Evolutionary conservation across 306 rosid species (phyloP).

Genomic region (Cicer chorassanicum): DNA sequence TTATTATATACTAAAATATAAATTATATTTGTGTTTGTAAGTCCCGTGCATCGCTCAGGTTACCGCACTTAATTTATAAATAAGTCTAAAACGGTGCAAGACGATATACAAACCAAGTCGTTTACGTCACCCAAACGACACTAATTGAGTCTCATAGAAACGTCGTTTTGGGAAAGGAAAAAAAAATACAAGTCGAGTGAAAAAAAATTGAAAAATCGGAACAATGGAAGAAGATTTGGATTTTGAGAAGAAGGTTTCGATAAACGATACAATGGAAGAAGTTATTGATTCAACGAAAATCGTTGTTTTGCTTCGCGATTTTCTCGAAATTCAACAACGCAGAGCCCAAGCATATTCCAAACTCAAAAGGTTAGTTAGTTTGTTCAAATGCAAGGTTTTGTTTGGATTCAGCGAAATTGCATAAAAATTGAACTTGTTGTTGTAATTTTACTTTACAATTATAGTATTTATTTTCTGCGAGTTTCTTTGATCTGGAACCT

Average conservation of each 20-base stretch:
- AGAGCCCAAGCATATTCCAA: constrained; percentile 81
- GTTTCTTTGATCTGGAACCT: constrained; percentile 13
- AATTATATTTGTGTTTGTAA: too few species aligned
- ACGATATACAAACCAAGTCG: not conserved
- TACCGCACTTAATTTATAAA: too few species aligned
- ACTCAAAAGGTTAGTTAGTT: constrained; percentile 57
- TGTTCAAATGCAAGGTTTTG: not conserved
- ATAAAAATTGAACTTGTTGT: not conserved
- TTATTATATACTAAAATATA: too few species aligned
- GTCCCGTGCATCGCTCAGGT: too few species aligned
- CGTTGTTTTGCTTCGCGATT: constrained; percentile 60
- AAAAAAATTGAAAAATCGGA: not conserved
- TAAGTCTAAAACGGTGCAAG: too few species aligned
- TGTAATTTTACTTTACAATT: not conserved
- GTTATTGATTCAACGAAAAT: constrained; percentile 48
- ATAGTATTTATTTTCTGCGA: not conserved
- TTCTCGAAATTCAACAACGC: constrained; percentile 72
- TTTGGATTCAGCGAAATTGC: constrained; percentile 11
- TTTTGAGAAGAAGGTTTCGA: constrained; percentile 66
- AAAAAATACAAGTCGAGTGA: not conserved
- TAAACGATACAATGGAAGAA: constrained; percentile 57
- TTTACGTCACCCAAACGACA: not conserved
- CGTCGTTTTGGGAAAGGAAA: not conserved
- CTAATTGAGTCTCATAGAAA: not conserved
- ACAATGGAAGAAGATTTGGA: constrained; percentile 62